phyloP scores from a whole-genome alignment of 345 rosid genomes.

The Arabidopsis suecica region DNA sequence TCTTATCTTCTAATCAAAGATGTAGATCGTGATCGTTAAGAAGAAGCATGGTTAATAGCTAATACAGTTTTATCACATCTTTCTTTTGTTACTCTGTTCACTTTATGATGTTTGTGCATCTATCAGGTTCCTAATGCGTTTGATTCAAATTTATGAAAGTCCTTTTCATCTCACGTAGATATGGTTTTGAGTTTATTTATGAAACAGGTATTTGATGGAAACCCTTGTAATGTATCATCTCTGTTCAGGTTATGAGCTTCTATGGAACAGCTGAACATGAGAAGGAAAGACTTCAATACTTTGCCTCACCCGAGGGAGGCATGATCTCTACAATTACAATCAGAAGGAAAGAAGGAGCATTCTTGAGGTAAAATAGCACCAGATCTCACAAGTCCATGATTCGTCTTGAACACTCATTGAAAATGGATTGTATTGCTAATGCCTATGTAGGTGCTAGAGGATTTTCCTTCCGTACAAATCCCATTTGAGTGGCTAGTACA shows the following conservation, averaged over 20 bases:
- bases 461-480: conserved; percentile 91
- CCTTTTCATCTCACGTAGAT: background rate
- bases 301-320: conserved; percentile 92
- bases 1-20: conserved; percentile 50
- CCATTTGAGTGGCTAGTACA: conserved; percentile 96
- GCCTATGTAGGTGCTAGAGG: conserved; percentile 72
- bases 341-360: conserved; percentile 90
- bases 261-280: conserved; percentile 83
- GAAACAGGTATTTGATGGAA: conserved; percentile 24
- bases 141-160: conserved; percentile 5
- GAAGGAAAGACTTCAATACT: conserved; percentile 86
- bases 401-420: conserved; percentile 7
- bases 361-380: conserved; percentile 66
- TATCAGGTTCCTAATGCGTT: background rate
- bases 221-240: conserved; percentile 9
- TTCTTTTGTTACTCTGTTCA: background rate
- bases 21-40: conserved; percentile 47
- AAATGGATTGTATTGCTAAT: conserved; percentile 16
- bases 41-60: background rate
- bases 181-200: background rate
- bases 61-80: no score
- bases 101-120: conserved; percentile 6
- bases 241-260: conserved; percentile 79
- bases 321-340: conserved; percentile 92
- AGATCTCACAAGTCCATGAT: background rate